These are phyloP conservation scores for Camelina hispida DNA, from an alignment of 345 rosid species.

Conservation along the genomic window DNA sequence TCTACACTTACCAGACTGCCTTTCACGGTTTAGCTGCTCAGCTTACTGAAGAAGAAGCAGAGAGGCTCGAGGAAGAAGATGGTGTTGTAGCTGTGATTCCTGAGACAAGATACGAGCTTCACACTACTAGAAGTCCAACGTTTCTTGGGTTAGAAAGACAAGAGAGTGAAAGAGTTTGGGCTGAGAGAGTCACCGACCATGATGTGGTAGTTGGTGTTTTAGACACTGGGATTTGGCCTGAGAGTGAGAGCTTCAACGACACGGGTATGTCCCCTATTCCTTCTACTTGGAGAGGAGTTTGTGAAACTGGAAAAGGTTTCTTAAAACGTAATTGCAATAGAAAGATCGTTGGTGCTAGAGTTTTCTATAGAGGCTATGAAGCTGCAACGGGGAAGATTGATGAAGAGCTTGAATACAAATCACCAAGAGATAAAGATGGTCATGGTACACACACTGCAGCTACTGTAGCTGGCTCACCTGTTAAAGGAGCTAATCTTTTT, in stretches of 20 bases:
- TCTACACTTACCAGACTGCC: constrained; percentile 68
- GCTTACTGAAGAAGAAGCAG: constrained; percentile 62
- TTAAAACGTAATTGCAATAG: constrained; percentile 57
- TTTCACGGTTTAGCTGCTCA: constrained; percentile 73
- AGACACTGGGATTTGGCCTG: constrained; percentile 87
- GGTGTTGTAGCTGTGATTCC: constrained; percentile 64
- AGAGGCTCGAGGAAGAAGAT: constrained; percentile 56
- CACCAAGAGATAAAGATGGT: constrained; percentile 77
- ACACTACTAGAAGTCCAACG: constrained; percentile 76
- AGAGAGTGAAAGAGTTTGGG: constrained; percentile 54
- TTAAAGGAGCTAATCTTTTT: constrained; percentile 60
- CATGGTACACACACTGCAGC: constrained; percentile 91
- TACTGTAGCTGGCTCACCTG: constrained; percentile 72
- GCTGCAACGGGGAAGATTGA: constrained; percentile 65
- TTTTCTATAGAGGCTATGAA: constrained; percentile 66
- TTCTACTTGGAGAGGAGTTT: constrained; percentile 68
- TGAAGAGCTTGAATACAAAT: constrained; percentile 63
- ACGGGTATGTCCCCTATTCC: constrained; percentile 64
- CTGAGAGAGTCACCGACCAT: constrained; percentile 54
- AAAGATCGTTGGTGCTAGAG: constrained; percentile 79
- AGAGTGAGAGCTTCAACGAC: constrained; percentile 70
- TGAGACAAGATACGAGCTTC: constrained; percentile 64
- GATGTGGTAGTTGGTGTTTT: constrained; percentile 82
- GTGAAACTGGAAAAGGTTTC: constrained; percentile 67
- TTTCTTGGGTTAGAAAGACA: constrained; percentile 69